Conservation (phyloP, 202 grass and related monocot species). For the Zoysia matrella region DNA sequence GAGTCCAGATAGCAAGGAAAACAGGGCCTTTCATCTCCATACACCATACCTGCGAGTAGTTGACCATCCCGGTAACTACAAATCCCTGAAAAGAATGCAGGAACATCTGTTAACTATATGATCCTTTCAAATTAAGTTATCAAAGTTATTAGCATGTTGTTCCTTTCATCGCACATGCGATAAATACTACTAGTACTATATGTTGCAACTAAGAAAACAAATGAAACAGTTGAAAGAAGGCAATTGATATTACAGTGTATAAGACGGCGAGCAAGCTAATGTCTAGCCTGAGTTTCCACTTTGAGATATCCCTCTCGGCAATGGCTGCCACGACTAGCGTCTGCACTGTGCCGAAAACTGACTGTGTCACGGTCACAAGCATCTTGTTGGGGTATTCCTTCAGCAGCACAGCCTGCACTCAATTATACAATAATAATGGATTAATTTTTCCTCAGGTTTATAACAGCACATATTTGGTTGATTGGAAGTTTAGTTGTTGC, state of each 20-base stretch:
- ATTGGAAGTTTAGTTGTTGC: too few species aligned
- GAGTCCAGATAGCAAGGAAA: background rate
- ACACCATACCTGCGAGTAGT: background rate
- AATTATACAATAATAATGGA: background rate
- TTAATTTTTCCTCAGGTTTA: too few species aligned
- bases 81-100: background rate
- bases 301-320: constrained; percentile 50
- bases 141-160: background rate
- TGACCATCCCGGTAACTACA: background rate
- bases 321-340: constrained; percentile 33
- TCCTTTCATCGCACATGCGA: too few species aligned
- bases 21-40: background rate
- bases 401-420: constrained; percentile 40
- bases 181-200: too few species aligned
- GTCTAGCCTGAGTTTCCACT: constrained; percentile 56
- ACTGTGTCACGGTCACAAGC: constrained; percentile 40
- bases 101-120: too few species aligned
- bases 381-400: constrained; percentile 48
- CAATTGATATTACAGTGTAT: too few species aligned
- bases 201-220: too few species aligned
- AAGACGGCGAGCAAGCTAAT: constrained; percentile 21
- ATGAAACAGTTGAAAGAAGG: too few species aligned
- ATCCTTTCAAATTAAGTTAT: background rate
- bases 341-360: constrained; percentile 52
- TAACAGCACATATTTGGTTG: too few species aligned